A percentile compares a stretch with the other conserved stretches of the same genome.
Evolutionary conservation across 176 grass and related monocot species (phyloP).

Genomic region (Oryza australiensis): DNA sequence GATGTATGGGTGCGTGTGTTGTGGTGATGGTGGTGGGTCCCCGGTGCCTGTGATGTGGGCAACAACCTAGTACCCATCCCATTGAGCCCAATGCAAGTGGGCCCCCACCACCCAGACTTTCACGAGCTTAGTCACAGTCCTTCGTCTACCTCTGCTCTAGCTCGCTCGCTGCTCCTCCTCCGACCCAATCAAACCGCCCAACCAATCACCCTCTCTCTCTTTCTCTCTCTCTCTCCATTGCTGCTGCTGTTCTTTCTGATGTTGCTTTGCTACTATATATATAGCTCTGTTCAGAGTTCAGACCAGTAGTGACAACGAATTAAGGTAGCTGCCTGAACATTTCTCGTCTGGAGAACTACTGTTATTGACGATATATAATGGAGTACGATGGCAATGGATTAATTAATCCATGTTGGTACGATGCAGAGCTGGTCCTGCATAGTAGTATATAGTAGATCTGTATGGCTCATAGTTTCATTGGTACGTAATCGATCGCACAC

Average conservation of each 20-base stretch:
- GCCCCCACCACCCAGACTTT: conserved; percentile 8
- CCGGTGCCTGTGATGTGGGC: conserved; percentile 38
- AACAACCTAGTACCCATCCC: conserved; percentile 53
- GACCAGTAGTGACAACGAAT: neutral
- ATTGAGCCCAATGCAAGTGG: conserved; percentile 28
- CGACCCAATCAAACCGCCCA: neutral
- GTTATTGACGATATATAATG: too few relatives aligned
- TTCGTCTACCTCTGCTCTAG: neutral
- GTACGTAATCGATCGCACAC: neutral
- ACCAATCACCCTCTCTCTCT: neutral
- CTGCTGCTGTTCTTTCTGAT: neutral
- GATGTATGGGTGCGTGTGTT: too few relatives aligned
- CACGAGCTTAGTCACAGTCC: conserved; percentile 8
- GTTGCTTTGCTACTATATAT: neutral
- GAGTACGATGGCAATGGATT: neutral
- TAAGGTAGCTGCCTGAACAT: too few relatives aligned
- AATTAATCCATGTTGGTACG: neutral
- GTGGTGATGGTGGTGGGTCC: conserved; percentile 16
- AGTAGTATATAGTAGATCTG: neutral
- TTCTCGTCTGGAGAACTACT: too few relatives aligned
- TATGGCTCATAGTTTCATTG: neutral
- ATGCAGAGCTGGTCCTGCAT: neutral
- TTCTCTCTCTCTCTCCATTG: neutral
- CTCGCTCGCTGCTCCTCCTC: neutral
- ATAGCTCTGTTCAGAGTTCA: neutral